These are phyloP conservation scores for Isabelozyma pseudorhagii DNA, from an alignment of 805 yeast genomes.

Conservation along the genomic window DNA sequence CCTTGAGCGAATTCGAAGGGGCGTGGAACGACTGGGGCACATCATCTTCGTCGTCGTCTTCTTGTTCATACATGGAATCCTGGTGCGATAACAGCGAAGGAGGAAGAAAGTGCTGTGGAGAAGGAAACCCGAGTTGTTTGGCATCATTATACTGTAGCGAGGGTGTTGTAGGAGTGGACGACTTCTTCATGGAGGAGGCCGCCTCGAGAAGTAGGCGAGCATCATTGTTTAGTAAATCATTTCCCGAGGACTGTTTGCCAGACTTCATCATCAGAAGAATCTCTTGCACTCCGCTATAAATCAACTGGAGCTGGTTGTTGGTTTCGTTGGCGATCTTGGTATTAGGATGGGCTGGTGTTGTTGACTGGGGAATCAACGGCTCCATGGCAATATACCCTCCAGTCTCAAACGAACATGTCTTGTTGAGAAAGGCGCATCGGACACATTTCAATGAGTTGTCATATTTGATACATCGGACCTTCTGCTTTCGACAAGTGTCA, in stretches of 20 bases:
- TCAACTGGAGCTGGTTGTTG: constrained; percentile 23
- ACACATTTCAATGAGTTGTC: constrained; percentile 47
- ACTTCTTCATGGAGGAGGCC: constrained; percentile 20
- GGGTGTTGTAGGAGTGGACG: constrained; percentile 6
- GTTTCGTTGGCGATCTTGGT: neutral
- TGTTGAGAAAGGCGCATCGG: constrained; percentile 53
- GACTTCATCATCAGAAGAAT: constrained; percentile 23
- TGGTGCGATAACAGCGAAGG: neutral
- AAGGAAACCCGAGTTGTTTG: neutral
- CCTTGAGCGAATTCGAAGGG: constrained; percentile 33
- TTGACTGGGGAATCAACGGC: neutral
- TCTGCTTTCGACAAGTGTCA: constrained; percentile 51
- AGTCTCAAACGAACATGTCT: constrained; percentile 49
- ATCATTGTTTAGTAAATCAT: constrained; percentile 12
- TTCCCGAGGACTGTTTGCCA: constrained; percentile 1
- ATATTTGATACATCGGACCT: constrained; percentile 60
- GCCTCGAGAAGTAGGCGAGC: constrained; percentile 24
- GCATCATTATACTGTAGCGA: constrained; percentile 1
- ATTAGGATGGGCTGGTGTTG: neutral
- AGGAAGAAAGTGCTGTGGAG: neutral
- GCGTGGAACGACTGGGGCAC: constrained; percentile 24
- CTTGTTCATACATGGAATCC: neutral
- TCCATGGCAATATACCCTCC: neutral
- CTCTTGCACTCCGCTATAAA: constrained; percentile 34
- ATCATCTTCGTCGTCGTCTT: constrained; percentile 1